Evolutionary conservation across 2,329 filamentous ascomycete genomes (phyloP).

Genomic region (Epichloe brachyelytri): DNA sequence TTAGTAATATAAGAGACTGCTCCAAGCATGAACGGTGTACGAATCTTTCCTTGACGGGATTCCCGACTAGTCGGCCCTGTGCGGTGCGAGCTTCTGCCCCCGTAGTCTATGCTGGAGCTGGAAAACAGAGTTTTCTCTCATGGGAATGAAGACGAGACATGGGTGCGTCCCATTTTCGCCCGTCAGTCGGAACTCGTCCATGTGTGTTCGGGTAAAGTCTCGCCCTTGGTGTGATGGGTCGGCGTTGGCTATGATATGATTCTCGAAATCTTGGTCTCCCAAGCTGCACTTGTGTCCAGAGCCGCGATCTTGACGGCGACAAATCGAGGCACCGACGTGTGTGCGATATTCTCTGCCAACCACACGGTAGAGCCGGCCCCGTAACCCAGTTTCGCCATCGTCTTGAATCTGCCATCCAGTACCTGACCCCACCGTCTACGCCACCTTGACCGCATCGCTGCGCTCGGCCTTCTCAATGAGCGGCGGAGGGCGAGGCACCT

Average conservation of each 20-base stretch:
- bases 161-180: slow-evolving; percentile 8
- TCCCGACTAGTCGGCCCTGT: no score
- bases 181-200: slow-evolving; percentile 9
- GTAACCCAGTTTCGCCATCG: no score
- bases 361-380: no score
- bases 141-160: slow-evolving; percentile 12
- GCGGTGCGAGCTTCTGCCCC: slow-evolving; percentile 4
- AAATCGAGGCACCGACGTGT: no score
- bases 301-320: slow-evolving; percentile 2
- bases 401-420: no score
- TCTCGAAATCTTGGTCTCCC: slow-evolving; percentile 5
- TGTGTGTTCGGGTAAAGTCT: slow-evolving; percentile 2
- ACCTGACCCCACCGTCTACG: not conserved
- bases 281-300: slow-evolving; percentile 7
- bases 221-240: slow-evolving; percentile 9
- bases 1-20: no score
- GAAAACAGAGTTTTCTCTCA: slow-evolving; percentile 12
- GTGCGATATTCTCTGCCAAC: no score
- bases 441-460: slow-evolving; percentile 3
- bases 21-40: no score
- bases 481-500: slow-evolving; percentile 19
- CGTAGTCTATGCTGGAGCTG: slow-evolving; percentile 8
- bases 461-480: slow-evolving; percentile 12
- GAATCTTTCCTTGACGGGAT: no score
- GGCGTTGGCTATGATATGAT: slow-evolving; percentile 9